Evolutionary conservation across 441 rosid species (phyloP).

Genomic region (Manihot esculenta): DNA sequence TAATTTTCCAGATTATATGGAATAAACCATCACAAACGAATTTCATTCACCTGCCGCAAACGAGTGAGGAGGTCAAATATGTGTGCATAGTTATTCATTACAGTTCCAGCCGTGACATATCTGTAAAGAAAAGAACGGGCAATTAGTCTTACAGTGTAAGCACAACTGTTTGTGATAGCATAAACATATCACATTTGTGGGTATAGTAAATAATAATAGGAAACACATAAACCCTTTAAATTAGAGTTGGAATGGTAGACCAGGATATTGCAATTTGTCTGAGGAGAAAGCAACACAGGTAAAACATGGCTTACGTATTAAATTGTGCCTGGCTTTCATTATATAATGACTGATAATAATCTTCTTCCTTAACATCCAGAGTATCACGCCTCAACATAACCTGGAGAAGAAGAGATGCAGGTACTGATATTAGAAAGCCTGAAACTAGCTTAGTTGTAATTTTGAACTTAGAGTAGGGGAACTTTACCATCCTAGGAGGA

Average conservation of each 20-base stretch:
- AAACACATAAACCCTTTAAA: neutral
- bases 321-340: conserved; percentile 86
- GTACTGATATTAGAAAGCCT: conserved; percentile 13
- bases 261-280: neutral
- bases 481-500: conserved; percentile 88
- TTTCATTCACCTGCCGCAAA: conserved; percentile 72
- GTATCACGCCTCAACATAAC: conserved; percentile 77
- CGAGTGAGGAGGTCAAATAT: conserved; percentile 96
- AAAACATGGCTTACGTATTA: conserved; percentile 61
- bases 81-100: conserved; percentile 91
- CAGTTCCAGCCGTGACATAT: conserved; percentile 76
- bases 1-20: neutral
- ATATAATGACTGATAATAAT: conserved; percentile 81
- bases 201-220: neutral
- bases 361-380: conserved; percentile 79
- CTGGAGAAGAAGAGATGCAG: conserved; percentile 37
- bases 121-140: conserved; percentile 42
- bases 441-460: conserved; percentile 14
- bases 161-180: neutral
- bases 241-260: neutral
- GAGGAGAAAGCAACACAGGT: conserved; percentile 14
- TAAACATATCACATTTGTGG: neutral
- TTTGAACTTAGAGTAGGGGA: conserved; percentile 6
- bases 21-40: neutral
- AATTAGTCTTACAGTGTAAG: neutral